Conservation (phyloP, 1,284 basidiomycete species). For the Heimioporus retisporus region DNA sequence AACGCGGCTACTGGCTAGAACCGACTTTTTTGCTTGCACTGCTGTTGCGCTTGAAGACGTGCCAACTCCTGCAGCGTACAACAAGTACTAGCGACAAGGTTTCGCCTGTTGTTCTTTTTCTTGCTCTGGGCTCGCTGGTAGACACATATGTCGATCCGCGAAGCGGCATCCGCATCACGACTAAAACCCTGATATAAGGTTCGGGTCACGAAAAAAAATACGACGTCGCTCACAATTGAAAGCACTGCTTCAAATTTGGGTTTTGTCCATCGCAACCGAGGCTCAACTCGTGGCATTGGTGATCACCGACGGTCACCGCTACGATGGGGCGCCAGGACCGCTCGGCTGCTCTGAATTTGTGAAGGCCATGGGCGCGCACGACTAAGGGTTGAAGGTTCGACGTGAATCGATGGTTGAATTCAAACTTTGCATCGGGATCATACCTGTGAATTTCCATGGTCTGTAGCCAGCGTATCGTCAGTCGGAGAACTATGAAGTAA, state of each 20-base stretch:
- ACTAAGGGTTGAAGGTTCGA: slow-evolving; percentile 41
- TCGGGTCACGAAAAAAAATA: too few species aligned
- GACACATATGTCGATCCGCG: slow-evolving; percentile 61
- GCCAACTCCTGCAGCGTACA: slow-evolving; percentile 62
- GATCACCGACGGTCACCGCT: slow-evolving; percentile 61
- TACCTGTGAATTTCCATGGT: too few species aligned
- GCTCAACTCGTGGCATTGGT: slow-evolving; percentile 60
- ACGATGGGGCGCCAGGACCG: slow-evolving; percentile 74
- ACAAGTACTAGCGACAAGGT: slow-evolving; percentile 60
- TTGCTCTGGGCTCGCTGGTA: slow-evolving; percentile 66
- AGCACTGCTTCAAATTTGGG: slow-evolving; percentile 65
- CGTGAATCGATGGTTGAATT: too few species aligned
- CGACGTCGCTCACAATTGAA: slow-evolving; percentile 55
- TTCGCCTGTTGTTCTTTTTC: slow-evolving; percentile 66
- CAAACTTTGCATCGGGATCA: too few species aligned
- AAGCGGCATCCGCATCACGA: slow-evolving; percentile 47
- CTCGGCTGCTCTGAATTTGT: slow-evolving; percentile 56
- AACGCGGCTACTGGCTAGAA: slow-evolving; percentile 17
- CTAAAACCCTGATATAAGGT: slow-evolving; percentile 42
- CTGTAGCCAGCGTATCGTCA: too few species aligned
- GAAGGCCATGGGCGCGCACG: slow-evolving; percentile 57
- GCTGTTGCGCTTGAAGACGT: slow-evolving; percentile 52
- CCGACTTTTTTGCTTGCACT: slow-evolving; percentile 50
- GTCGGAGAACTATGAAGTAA: too few species aligned
- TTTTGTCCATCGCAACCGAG: slow-evolving; percentile 77